Base-by-base conservation (phyloP, 2,329 filamentous ascomycete genomes). In the Claviceps fusiformis region DNA sequence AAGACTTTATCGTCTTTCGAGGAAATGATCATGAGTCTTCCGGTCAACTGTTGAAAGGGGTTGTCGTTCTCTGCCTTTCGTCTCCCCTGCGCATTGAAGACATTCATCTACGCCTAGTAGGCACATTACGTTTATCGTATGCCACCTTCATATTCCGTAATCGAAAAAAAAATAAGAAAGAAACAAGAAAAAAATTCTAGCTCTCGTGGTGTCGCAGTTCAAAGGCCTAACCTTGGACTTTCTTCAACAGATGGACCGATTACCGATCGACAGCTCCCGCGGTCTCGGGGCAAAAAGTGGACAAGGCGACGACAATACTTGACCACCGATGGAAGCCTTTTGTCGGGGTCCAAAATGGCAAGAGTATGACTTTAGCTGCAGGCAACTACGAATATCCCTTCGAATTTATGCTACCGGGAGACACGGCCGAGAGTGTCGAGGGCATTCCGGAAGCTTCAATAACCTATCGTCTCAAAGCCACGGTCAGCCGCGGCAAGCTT, bases 391-490 rank as follows among this genome's bases (percentile, higher is more conserved):
- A 91, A 68, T 92, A 86, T 72, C 86, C 86, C 0, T 92, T 93
- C 67, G 83, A 89, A 62, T 74, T 85, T 56, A 75, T 86, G 56
- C 73, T 92, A n/a, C 79, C 85, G 17, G 87, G 87, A 56, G 73
- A 80, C 62, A 83, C 78, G 29, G 80, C 89, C 19, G 93, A 97
- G 76, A 95, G 89, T 65, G 81, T 98, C 45, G 93, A 97, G 71
- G 93, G 93, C 3, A 75, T 97, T 55, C 78, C 81, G 55, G 88
- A 95, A 62, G 91, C 87, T 17, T 92, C 86, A 71, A 84, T 97
- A 57, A 86, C 89, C 50, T 98, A 97, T 71, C 85, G 87, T 61
- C 77, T 98, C 64, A 95, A 95, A 70, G 93, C 92, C 1, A 91
- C 89, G 53, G 85, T 97, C 52, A 87, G 86, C 49, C 76, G 91